Conservation (phyloP, 2,329 filamentous ascomycete genomes). For the Lecanosticta acicola region DNA sequence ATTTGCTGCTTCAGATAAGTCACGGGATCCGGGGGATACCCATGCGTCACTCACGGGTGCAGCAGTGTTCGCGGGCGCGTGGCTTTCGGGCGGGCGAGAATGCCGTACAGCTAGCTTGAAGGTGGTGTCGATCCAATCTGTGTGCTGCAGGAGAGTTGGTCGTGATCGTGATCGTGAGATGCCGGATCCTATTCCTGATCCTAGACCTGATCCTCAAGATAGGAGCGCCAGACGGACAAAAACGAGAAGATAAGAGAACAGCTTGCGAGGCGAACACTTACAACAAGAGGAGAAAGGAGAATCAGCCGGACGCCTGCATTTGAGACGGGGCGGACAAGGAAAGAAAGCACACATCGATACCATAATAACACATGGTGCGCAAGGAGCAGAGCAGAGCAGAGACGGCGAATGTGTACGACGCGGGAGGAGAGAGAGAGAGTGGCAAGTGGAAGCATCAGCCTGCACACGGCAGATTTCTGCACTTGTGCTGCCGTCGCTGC, state of each 20-base stretch:
- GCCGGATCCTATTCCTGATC: not conserved
- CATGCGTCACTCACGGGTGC: constrained; percentile 12
- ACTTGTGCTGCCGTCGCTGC: not conserved
- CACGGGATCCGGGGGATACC: constrained; percentile 13
- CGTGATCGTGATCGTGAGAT: not conserved
- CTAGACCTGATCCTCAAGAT: constrained; percentile 4
- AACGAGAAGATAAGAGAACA: constrained; percentile 2
- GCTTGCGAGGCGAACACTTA: too few relatives aligned
- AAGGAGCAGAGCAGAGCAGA: not conserved
- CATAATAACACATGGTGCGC: too few relatives aligned
- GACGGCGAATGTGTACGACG: not conserved
- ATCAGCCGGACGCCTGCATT: not conserved
- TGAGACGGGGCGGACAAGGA: too few relatives aligned
- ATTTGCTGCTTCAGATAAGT: constrained; percentile 17
- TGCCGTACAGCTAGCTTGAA: constrained; percentile 6
- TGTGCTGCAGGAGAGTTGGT: constrained; percentile 6
- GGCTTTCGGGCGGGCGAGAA: constrained; percentile 17
- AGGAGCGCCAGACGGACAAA: not conserved
- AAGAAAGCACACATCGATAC: too few relatives aligned
- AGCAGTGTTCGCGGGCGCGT: too few relatives aligned
- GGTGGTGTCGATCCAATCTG: constrained; percentile 15
- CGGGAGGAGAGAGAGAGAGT: too few relatives aligned
- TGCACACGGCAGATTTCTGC: too few relatives aligned
- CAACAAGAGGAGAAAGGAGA: not conserved
- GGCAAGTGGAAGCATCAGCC: too few relatives aligned